Base-by-base conservation (phyloP, 805 yeast species). In the Pichia eremophila region DNA sequence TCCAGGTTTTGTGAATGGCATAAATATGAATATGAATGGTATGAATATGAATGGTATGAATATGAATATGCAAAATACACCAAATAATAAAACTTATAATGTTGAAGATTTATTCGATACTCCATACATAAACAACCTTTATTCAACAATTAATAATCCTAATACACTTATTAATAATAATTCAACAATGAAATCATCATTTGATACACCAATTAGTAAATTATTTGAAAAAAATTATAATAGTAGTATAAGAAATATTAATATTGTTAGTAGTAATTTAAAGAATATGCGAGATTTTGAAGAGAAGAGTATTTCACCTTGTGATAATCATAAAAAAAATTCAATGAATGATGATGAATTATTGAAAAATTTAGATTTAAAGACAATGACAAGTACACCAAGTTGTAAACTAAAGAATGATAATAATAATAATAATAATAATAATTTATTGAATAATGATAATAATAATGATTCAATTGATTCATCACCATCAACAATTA, bases 401-500 rank as follows among this genome's bases (percentile, higher is more conserved):
- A 36, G 22, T 17, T 8, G 22, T 22, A 22, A 22, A 22, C 5
- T 7, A 22, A 22, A 22, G 39, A 36, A 45, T 4, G 37, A 8
- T 5, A 40, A 17, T 19, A 34, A 28, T 5, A 29, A 35, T 14
- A 38, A 31, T 3, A 15, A 29, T 8, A 37, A 36, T 27, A 27
- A n/a, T 9, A 36, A 6, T 12, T 5, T 17, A 2, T n/a, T 2
- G 5, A 15, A 25, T 4, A 17, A 43, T 6, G 19, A 19, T 31
- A 18, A 34, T 39, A 25, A 17, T 41, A 28, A 38, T 15, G 19
- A 22, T 31, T 22, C 11, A 15, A 38, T 39, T 5, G 60, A 58
- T 43, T 65, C 69, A 8, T 62, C 68, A n/a, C 65, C 69, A 8
- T 62, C 68, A 0, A 65, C 68, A 1, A 64, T 64, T 22, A 52